A percentile compares a stretch with the other conserved stretches of the same genome.
Evolutionary conservation across 2,329 filamentous ascomycete species (phyloP).

Genomic region (Curvularia verruculosa): DNA sequence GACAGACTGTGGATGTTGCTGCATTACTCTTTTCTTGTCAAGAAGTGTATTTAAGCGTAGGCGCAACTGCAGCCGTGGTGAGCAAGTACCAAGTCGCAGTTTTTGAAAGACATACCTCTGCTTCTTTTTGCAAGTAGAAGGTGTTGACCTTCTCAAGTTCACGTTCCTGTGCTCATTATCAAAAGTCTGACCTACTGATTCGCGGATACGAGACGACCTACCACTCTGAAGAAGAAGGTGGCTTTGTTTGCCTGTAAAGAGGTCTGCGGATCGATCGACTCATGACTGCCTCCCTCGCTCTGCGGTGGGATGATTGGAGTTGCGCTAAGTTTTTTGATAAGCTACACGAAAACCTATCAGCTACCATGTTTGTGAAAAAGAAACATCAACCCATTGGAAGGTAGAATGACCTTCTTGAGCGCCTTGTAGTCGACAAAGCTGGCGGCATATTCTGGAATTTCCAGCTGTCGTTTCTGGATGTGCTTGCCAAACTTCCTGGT

Average conservation of each 20-base stretch:
- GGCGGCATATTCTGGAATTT: conserved; percentile 98
- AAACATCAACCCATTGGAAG: conserved; percentile 2
- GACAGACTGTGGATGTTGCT: conserved; percentile 75
- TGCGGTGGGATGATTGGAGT: conserved; percentile 84
- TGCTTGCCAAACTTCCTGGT: conserved; percentile 99
- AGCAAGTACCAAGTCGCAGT: conserved; percentile 18
- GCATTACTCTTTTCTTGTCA: conserved; percentile 92
- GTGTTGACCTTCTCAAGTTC: conserved; percentile 98
- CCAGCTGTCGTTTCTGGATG: conserved; percentile 98
- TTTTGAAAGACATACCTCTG: conserved; percentile 73
- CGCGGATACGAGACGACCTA: conserved; percentile 54
- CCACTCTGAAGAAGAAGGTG: conserved; percentile 97
- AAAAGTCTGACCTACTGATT: conserved; percentile 8
- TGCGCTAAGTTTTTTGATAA: conserved; percentile 97
- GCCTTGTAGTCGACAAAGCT: conserved; percentile 99
- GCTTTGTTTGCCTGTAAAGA: conserved; percentile 96
- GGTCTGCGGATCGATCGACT: conserved; percentile 75
- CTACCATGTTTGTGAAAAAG: not conserved
- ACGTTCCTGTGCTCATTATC: conserved; percentile 69
- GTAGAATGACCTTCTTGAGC: conserved; percentile 81
- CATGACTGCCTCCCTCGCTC: conserved; percentile 61
- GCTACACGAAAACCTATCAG: conserved; percentile 60
- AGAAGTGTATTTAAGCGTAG: conserved; percentile 88
- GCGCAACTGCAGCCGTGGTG: conserved; percentile 72
- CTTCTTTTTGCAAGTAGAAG: conserved; percentile 97